Evolutionary conservation across 2,329 filamentous ascomycete genomes (phyloP).

Genomic region (Sordariomycetes sp.): DNA sequence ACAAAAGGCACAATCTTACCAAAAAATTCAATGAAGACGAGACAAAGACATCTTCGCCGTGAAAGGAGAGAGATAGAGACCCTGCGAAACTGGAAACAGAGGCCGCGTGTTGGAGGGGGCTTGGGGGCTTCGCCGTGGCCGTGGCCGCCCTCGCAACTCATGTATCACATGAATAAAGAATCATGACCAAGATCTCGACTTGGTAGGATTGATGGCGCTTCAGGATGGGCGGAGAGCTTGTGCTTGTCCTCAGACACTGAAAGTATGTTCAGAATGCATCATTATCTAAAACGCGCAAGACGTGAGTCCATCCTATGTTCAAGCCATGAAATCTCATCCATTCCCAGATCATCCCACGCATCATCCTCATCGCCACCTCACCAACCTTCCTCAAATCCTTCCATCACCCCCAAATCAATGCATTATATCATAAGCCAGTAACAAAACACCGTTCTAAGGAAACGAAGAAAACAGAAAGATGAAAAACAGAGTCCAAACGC

Average conservation of each 20-base stretch:
- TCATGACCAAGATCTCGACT: not conserved
- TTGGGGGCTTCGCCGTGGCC: not conserved
- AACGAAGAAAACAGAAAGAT: not conserved
- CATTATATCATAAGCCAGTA: not conserved
- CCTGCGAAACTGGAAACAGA: not conserved
- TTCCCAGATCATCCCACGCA: not conserved
- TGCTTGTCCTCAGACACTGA: not conserved
- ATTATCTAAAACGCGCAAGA: not conserved
- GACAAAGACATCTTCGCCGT: not conserved
- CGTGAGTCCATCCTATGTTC: not conserved
- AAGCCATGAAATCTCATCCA: not conserved
- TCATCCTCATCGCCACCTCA: not conserved
- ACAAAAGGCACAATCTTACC: slow-evolving; percentile 12
- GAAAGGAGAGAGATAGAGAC: too few species aligned
- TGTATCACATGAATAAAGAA: not conserved
- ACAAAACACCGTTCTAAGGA: not conserved
- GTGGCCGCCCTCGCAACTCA: not conserved
- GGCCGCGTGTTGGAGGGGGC: not conserved
- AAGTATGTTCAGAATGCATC: not conserved
- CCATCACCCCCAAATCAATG: not conserved
- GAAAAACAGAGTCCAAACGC: not conserved
- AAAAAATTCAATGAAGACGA: not conserved
- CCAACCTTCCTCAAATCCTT: not conserved
- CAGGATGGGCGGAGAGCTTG: too few species aligned
- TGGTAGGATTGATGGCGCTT: not conserved